Conservation (phyloP, 345 rosid genomes). For the Camelina laxa region DNA sequence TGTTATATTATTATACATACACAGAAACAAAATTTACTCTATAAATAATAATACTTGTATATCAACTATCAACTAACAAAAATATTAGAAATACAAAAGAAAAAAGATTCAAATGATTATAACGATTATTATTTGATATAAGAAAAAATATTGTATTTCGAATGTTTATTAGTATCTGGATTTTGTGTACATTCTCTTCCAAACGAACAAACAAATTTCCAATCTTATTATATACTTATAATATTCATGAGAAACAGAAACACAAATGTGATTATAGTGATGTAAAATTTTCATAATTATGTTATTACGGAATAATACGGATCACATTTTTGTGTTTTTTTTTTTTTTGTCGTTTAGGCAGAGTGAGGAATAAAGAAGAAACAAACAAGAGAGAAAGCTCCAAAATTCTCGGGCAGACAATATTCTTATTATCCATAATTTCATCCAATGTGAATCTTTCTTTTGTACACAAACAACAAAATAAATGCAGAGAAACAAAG, state of each 20-base stretch:
- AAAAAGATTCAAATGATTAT: background rate
- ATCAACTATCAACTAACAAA: background rate
- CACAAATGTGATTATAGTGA: constrained; percentile 1
- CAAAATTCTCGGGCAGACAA: constrained; percentile 46
- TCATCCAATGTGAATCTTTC: constrained; percentile 43
- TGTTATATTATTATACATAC: background rate
- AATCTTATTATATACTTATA: too few relatives aligned
- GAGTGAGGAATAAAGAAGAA: constrained; percentile 25
- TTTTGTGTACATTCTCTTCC: background rate
- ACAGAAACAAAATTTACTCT: background rate
- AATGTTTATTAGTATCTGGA: background rate
- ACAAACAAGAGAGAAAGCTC: constrained; percentile 42
- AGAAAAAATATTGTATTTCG: background rate
- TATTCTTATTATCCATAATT: constrained; percentile 45
- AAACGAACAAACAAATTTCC: background rate
- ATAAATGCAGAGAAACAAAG: too few relatives aligned
- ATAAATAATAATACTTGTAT: background rate
- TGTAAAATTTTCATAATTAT: background rate
- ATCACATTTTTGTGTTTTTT: background rate
- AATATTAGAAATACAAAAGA: background rate
- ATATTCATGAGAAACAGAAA: constrained; percentile 10
- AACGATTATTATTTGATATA: background rate
- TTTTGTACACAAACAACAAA: constrained; percentile 1
- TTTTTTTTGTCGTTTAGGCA: constrained; percentile 14
- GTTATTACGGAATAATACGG: background rate